A percentile compares a stretch with the other conserved stretches of the same genome.
These are phyloP conservation scores for Erucastrum elatum DNA, from an alignment of 345 rosid species.

Conservation along the genomic window DNA sequence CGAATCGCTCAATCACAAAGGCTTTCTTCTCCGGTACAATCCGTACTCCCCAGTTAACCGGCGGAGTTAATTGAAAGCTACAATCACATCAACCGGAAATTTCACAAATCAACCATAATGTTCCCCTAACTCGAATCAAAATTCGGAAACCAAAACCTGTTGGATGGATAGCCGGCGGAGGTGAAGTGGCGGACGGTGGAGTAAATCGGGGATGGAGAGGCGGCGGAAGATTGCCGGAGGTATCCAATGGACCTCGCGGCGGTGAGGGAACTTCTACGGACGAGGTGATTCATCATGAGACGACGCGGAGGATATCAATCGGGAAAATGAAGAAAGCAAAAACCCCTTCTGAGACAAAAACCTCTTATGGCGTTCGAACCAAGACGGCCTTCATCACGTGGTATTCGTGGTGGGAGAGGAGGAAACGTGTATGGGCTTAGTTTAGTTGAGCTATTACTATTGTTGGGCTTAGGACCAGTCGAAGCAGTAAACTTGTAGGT, in stretches of 20 bases:
- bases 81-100: not conserved
- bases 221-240: slow-evolving; percentile 36
- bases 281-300: slow-evolving; percentile 32
- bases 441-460: not conserved
- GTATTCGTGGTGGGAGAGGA: slow-evolving; percentile 12
- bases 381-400: not conserved
- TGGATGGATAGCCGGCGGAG: slow-evolving; percentile 49
- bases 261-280: slow-evolving; percentile 27
- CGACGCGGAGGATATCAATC: not conserved
- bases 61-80: slow-evolving; percentile 72
- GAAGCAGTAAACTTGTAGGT: not conserved
- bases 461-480: slow-evolving; percentile 12
- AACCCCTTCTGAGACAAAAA: slow-evolving; percentile 20
- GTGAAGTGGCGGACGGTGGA: slow-evolving; percentile 38
- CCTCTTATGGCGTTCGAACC: slow-evolving; percentile 3
- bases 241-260: slow-evolving; percentile 32
- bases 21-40: slow-evolving; percentile 94
- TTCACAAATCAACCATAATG: slow-evolving; percentile 6
- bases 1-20: slow-evolving; percentile 85
- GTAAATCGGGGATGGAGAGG: slow-evolving; percentile 20
- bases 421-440: slow-evolving; percentile 3
- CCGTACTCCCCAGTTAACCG: slow-evolving; percentile 85
- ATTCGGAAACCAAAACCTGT: slow-evolving; percentile 36
- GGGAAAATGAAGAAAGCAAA: slow-evolving; percentile 1
- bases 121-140: not conserved